Evolutionary conservation across 768 basidiomycete genomes (phyloP).

Genomic region (Tylopilus rubrobrunneus): DNA sequence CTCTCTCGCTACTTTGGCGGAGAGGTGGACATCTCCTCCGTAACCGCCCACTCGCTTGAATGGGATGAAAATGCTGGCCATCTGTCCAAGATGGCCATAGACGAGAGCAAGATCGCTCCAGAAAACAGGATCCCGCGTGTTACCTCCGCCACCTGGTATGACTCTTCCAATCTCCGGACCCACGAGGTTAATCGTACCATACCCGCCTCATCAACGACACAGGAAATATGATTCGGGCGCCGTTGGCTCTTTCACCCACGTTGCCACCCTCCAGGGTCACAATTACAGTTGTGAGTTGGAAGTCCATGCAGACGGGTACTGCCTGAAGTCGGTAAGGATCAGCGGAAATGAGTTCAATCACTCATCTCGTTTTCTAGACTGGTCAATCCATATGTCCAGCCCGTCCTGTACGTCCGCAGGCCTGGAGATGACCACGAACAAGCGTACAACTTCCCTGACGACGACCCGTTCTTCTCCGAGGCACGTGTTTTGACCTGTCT

Average conservation of each 20-base stretch:
- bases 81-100: constrained; percentile 75
- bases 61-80: constrained; percentile 88
- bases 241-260: constrained; percentile 87
- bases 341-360: constrained; percentile 6
- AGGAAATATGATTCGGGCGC: constrained; percentile 97
- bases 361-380: constrained; percentile 45
- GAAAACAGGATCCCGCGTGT: constrained; percentile 93
- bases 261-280: constrained; percentile 86
- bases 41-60: constrained; percentile 84
- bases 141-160: constrained; percentile 85
- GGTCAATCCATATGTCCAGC: constrained; percentile 91
- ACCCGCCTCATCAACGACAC: constrained; percentile 17
- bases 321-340: constrained; percentile 55
- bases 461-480: constrained; percentile 95
- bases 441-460: constrained; percentile 65
- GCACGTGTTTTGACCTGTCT: constrained; percentile 25
- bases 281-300: constrained; percentile 95
- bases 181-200: constrained; percentile 12
- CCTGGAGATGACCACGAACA: constrained; percentile 80
- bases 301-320: constrained; percentile 91
- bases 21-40: constrained; percentile 80
- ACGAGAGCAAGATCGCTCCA: constrained; percentile 79
- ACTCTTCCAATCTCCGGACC: constrained; percentile 20
- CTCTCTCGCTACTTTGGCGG: constrained; percentile 97
- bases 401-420: constrained; percentile 79